Percentiles rank a stretch among this genome's conserved stretches.
Evolutionary conservation across 495 filamentous ascomycete genomes (phyloP).

Genomic region (Penicillium macrosclerotiorum): DNA sequence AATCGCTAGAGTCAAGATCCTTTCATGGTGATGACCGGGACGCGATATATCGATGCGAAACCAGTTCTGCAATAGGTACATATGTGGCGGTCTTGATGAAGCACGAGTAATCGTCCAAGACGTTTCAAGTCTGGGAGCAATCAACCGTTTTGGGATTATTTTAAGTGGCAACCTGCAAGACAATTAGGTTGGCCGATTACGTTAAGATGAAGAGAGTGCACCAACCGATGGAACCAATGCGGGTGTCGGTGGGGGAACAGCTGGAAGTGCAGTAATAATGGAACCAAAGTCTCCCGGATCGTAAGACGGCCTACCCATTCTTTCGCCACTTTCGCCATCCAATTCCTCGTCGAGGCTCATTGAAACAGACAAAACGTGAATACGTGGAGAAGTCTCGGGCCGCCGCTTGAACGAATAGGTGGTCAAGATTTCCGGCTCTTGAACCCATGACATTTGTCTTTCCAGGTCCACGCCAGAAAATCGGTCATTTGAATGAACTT

Average conservation of each 20-base stretch:
- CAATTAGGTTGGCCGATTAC: background rate
- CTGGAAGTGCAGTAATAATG: constrained; percentile 40
- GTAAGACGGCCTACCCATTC: constrained; percentile 2
- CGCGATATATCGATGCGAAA: too few species aligned
- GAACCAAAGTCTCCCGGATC: constrained; percentile 22
- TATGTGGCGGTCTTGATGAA: too few species aligned
- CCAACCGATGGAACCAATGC: constrained; percentile 15
- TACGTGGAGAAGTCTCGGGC: constrained; percentile 26
- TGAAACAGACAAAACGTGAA: constrained; percentile 37
- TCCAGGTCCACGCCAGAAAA: constrained; percentile 17
- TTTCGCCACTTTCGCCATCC: constrained; percentile 4
- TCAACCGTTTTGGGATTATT: too few species aligned
- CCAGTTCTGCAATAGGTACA: too few species aligned
- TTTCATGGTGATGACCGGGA: too few species aligned
- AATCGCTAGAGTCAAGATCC: too few species aligned
- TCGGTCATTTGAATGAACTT: constrained; percentile 5
- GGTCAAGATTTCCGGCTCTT: constrained; percentile 30
- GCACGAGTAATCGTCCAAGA: too few species aligned
- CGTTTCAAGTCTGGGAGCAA: too few species aligned
- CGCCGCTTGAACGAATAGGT: constrained; percentile 37
- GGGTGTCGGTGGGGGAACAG: constrained; percentile 19
- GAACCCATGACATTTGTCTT: constrained; percentile 34
- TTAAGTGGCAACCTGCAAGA: too few species aligned
- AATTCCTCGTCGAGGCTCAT: constrained; percentile 27
- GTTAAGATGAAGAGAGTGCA: constrained; percentile 4